These are phyloP conservation scores for Psophocarpus tetragonolobus DNA, from an alignment of 306 rosid genomes.

Conservation along the genomic window DNA sequence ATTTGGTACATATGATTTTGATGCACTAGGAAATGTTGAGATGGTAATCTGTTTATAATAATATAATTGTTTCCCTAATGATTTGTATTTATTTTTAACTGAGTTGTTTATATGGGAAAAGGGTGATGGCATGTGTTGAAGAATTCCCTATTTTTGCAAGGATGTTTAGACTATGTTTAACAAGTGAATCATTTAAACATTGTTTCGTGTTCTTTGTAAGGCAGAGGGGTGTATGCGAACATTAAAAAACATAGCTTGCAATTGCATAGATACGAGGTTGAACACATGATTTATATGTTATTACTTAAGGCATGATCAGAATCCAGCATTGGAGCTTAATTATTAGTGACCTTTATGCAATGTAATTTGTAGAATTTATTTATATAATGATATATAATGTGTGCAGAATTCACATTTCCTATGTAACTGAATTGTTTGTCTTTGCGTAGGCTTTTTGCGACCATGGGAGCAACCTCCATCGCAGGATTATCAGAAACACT, in stretches of 20 bases:
- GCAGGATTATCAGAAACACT: constrained; percentile 79
- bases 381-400: not conserved
- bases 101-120: not conserved
- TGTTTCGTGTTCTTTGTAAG: constrained; percentile 13
- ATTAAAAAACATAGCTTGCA: not conserved
- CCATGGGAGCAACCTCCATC: constrained; percentile 85
- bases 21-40: not conserved
- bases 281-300: not conserved
- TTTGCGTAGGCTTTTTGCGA: constrained; percentile 61
- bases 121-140: not conserved
- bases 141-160: not conserved
- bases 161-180: constrained; percentile 19
- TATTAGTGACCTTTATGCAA: not conserved
- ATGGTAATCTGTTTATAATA: not conserved
- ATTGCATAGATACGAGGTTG: not conserved
- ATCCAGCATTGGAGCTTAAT: constrained; percentile 3
- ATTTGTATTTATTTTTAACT: not conserved
- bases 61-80: not conserved
- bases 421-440: constrained; percentile 25
- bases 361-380: not conserved
- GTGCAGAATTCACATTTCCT: constrained; percentile 13
- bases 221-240: not conserved
- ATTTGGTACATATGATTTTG: not conserved
- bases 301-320: not conserved
- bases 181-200: constrained; percentile 18